Conservation (phyloP, 1,139 yeast genomes). For the Yamadazyma songkhlaensis region DNA sequence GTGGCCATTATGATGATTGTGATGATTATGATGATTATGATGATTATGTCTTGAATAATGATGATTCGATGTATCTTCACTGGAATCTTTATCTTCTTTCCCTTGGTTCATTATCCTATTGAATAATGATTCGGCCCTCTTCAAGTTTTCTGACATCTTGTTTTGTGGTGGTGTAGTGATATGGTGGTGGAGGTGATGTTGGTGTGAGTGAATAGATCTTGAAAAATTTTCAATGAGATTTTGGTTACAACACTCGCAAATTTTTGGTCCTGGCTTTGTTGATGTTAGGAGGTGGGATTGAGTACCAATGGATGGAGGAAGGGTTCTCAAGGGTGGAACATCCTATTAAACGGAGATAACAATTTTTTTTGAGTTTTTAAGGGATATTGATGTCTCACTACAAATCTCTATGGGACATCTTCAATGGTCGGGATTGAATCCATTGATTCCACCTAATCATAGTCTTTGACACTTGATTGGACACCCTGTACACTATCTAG, state of each 20-base stretch:
- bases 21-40: slow-evolving; percentile 4
- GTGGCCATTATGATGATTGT: slow-evolving; percentile 1
- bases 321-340: too few relatives aligned
- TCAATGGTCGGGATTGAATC: too few relatives aligned
- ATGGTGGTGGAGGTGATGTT: neutral
- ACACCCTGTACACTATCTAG: too few relatives aligned
- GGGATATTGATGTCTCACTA: too few relatives aligned
- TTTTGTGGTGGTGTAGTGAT: neutral
- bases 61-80: slow-evolving; percentile 8
- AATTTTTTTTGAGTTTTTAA: too few relatives aligned
- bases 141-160: slow-evolving; percentile 46
- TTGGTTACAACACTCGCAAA: slow-evolving; percentile 3
- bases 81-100: slow-evolving; percentile 12
- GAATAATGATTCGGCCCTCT: slow-evolving; percentile 49
- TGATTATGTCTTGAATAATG: slow-evolving; percentile 4
- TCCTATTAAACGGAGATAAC: too few relatives aligned
- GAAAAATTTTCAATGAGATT: slow-evolving; percentile 7
- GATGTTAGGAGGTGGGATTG: too few relatives aligned
- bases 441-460: too few relatives aligned
- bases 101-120: slow-evolving; percentile 47
- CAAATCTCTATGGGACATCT: too few relatives aligned
- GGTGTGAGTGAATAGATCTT: neutral
- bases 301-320: too few relatives aligned
- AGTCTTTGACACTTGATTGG: too few relatives aligned
- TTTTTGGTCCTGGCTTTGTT: too few relatives aligned